phyloP scores from a whole-genome alignment of 306 rosid genomes.

The Benincasa hispida region DNA sequence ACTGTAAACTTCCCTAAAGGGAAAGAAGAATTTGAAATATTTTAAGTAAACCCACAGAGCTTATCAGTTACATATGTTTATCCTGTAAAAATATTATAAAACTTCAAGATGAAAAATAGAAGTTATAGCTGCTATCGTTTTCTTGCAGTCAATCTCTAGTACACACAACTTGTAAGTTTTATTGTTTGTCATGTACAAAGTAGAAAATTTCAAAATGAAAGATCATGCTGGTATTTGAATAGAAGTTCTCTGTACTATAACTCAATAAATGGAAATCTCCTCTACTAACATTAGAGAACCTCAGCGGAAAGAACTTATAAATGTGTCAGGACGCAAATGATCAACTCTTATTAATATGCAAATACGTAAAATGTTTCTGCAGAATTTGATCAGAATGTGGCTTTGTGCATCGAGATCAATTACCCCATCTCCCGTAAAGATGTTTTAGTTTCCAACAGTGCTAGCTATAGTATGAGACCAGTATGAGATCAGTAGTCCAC shows the following conservation, averaged over 20 bases:
- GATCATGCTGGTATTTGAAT: not conserved
- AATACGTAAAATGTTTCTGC: not conserved
- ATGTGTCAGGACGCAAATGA: not conserved
- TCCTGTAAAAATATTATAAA: not conserved
- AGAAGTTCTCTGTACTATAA: not conserved
- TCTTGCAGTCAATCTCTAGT: not conserved
- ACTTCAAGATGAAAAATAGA: not conserved
- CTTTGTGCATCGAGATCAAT: not conserved
- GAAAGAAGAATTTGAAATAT: not conserved
- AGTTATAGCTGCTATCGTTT: not conserved
- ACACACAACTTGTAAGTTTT: not conserved
- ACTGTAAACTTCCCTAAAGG: slow-evolving; percentile 50
- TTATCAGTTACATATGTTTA: not conserved
- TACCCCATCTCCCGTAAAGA: not conserved
- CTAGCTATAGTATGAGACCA: not conserved
- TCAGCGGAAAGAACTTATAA: not conserved
- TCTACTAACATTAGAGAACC: not conserved
- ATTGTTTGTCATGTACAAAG: not conserved
- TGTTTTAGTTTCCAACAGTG: not conserved
- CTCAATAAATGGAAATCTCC: not conserved
- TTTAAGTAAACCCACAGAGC: not conserved
- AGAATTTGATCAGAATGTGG: not conserved
- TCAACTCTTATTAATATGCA: not conserved
- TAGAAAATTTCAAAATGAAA: not conserved
- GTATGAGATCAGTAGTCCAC: not conserved